Percentiles rank a stretch among this genome's conserved stretches.
These are phyloP conservation scores for Backusella sp. DNA, from an alignment of 192 early-diverging fungal genomes.

Conservation along the genomic window DNA sequence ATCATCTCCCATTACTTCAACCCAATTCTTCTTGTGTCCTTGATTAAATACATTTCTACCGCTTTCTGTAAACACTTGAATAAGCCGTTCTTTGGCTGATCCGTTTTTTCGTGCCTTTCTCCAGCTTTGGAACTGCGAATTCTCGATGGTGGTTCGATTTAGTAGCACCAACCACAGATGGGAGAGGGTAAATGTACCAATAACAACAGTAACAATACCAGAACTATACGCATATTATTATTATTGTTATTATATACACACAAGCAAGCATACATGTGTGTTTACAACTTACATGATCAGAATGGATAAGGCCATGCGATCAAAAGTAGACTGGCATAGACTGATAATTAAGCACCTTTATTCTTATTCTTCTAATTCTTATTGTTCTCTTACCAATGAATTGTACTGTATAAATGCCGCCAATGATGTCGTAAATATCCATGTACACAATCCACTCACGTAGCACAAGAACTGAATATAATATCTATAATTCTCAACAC, in stretches of 20 bases:
- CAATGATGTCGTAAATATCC: slow-evolving; percentile 29
- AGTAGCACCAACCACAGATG: slow-evolving; percentile 18
- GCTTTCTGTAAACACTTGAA: slow-evolving; percentile 22
- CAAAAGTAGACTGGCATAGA: slow-evolving; percentile 32
- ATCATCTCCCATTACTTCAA: slow-evolving; percentile 46
- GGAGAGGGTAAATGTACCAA: slow-evolving; percentile 23
- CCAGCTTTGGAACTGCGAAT: slow-evolving; percentile 17
- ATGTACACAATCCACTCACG: slow-evolving; percentile 19
- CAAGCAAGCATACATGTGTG: too few relatives aligned
- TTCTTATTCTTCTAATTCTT: neutral
- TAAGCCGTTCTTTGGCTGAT: slow-evolving; percentile 4
- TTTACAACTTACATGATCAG: slow-evolving; percentile 28
- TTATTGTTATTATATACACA: neutral
- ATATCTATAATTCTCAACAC: slow-evolving; percentile 42
- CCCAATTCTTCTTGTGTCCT: slow-evolving; percentile 45
- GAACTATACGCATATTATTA: neutral
- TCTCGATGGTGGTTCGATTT: slow-evolving; percentile 29
- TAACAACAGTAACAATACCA: slow-evolving; percentile 12
- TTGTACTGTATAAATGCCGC: slow-evolving; percentile 22
- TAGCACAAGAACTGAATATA: slow-evolving; percentile 41
- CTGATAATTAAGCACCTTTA: neutral
- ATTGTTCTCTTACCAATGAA: slow-evolving; percentile 2
- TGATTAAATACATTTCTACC: slow-evolving; percentile 47
- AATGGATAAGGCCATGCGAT: slow-evolving; percentile 17
- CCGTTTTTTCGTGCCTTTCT: neutral